Evolutionary conservation across 805 yeast genomes (phyloP).

Genomic region (Kurtzmaniella fragi): DNA sequence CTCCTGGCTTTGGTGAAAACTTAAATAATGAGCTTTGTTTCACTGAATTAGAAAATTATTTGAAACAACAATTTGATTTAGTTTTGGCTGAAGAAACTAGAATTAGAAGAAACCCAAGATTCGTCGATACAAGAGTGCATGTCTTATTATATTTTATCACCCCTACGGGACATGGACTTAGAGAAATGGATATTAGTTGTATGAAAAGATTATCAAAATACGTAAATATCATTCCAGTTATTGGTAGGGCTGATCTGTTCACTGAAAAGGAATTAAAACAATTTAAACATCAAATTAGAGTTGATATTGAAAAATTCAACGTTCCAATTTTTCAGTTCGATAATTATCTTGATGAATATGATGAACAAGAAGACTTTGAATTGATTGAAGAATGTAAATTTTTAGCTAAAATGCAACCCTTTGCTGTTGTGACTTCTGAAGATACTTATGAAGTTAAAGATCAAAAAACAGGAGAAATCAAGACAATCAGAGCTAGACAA

Average conservation of each 20-base stretch:
- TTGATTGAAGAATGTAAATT: constrained; percentile 63
- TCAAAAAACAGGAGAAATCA: constrained; percentile 37
- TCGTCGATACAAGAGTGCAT: constrained; percentile 74
- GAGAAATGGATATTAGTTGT: constrained; percentile 68
- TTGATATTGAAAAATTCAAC: constrained; percentile 62
- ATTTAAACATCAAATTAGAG: constrained; percentile 56
- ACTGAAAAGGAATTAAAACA: constrained; percentile 58
- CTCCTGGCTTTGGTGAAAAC: constrained; percentile 78
- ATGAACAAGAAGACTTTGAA: constrained; percentile 73
- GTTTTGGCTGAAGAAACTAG: constrained; percentile 84
- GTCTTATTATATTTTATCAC: constrained; percentile 73
- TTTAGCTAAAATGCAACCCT: constrained; percentile 65
- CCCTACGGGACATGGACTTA: constrained; percentile 74
- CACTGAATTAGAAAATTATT: constrained; percentile 57
- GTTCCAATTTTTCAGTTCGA: constrained; percentile 78
- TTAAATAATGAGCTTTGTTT: constrained; percentile 66
- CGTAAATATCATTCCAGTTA: constrained; percentile 80
- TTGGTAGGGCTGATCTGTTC: constrained; percentile 75
- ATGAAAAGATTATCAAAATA: constrained; percentile 65
- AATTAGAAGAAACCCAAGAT: constrained; percentile 79
- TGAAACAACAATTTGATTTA: constrained; percentile 73
- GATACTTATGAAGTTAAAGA: constrained; percentile 43
- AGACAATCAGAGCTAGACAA: constrained; percentile 49
- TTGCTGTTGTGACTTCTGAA: constrained; percentile 67
- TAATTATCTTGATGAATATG: constrained; percentile 41